A percentile compares a stretch with the other conserved stretches of the same genome.
Evolutionary conservation across 2,329 filamentous ascomycete species (phyloP).

Genomic region (Fusarium sp.): DNA sequence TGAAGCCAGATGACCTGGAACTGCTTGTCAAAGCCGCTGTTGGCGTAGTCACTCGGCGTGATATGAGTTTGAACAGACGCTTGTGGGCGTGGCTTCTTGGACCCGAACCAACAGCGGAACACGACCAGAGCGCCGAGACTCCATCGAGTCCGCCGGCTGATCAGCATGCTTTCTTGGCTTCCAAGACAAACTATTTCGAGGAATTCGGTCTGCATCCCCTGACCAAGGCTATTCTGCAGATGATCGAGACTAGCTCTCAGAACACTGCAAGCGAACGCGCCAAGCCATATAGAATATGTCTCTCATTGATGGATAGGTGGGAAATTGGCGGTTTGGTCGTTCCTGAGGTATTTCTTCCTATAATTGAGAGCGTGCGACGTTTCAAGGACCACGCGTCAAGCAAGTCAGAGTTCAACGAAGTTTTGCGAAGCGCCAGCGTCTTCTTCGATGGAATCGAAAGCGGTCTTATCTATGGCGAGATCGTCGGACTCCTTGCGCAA

Average conservation of each 20-base stretch:
- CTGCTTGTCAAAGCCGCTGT: slow-evolving; percentile 85
- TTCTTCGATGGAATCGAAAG: slow-evolving; percentile 99
- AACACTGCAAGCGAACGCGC: slow-evolving; percentile 73
- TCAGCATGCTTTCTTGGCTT: slow-evolving; percentile 63
- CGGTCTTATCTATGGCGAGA: slow-evolving; percentile 89
- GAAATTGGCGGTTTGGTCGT: slow-evolving; percentile 94
- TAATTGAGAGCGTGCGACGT: slow-evolving; percentile 82
- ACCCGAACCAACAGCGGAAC: slow-evolving; percentile 72
- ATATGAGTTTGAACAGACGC: slow-evolving; percentile 96
- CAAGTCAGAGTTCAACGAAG: slow-evolving; percentile 84
- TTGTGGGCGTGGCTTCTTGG: slow-evolving; percentile 98
- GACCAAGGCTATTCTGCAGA: slow-evolving; percentile 79
- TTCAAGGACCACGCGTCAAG: slow-evolving; percentile 77
- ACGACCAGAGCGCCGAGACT: slow-evolving; percentile 64
- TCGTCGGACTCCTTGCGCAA: slow-evolving; percentile 77
- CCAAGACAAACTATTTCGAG: slow-evolving; percentile 86
- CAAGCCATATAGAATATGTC: slow-evolving; percentile 89
- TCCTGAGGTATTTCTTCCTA: slow-evolving; percentile 88
- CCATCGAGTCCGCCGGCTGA: slow-evolving; percentile 60
- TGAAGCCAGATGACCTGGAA: slow-evolving; percentile 83
- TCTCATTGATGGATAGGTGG: slow-evolving; percentile 98
- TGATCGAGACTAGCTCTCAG: slow-evolving; percentile 71
- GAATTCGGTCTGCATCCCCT: slow-evolving; percentile 82
- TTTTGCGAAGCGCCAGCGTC: slow-evolving; percentile 91
- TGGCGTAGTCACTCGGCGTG: slow-evolving; percentile 88